phyloP scores from a whole-genome alignment of 1,139 yeast species.

The Geotrichum armillariae region DNA sequence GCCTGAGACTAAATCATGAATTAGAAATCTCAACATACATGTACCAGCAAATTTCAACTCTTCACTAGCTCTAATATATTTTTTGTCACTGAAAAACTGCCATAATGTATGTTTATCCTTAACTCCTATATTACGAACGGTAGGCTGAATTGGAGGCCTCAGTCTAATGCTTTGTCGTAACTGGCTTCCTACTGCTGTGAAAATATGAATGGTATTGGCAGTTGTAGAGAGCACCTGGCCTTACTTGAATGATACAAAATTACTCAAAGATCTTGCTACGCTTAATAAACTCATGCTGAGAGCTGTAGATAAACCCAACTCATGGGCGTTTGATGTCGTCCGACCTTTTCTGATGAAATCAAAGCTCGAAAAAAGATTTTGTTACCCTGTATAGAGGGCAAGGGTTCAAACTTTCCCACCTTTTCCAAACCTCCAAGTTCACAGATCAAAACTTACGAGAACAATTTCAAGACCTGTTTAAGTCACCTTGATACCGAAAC shows the following conservation, averaged over 20 bases:
- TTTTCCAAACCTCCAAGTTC: background rate
- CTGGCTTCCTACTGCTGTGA: slow-evolving; percentile 56
- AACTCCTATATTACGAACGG: slow-evolving; percentile 68
- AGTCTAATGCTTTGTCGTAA: slow-evolving; percentile 41
- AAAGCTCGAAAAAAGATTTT: background rate
- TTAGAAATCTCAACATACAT: slow-evolving; percentile 7
- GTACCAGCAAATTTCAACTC: slow-evolving; percentile 51
- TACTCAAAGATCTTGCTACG: slow-evolving; percentile 2
- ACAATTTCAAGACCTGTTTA: background rate
- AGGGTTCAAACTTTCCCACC: slow-evolving; percentile 1
- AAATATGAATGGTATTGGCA: slow-evolving; percentile 35
- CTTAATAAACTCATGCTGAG: slow-evolving; percentile 7
- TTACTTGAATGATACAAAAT: no score
- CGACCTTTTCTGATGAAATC: background rate
- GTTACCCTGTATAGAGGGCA: slow-evolving; percentile 7
- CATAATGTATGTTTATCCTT: slow-evolving; percentile 90
- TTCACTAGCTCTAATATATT: slow-evolving; percentile 57
- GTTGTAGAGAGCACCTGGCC: background rate
- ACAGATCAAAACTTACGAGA: background rate
- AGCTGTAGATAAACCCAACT: background rate
- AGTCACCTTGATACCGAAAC: background rate
- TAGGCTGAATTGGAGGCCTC: slow-evolving; percentile 85
- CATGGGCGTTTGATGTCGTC: no score
- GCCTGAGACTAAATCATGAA: background rate
- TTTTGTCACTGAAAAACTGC: slow-evolving; percentile 75